Evolutionary conservation across 768 basidiomycete genomes (phyloP).

Genomic region (Phallus indusiatus): DNA sequence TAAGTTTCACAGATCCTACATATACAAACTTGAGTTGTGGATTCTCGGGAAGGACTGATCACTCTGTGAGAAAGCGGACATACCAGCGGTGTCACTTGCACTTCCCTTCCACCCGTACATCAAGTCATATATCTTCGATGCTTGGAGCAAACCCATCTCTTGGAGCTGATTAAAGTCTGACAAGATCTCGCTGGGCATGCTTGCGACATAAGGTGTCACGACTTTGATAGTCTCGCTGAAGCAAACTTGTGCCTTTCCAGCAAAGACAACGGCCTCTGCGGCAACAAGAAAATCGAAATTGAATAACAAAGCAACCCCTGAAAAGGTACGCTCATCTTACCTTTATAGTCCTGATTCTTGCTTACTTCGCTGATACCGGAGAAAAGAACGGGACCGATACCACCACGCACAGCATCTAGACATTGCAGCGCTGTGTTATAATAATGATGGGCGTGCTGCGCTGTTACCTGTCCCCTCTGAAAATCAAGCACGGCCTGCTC

Average conservation of each 20-base stretch:
- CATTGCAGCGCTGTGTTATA: neutral
- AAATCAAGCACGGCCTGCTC: neutral
- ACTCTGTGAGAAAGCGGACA: neutral
- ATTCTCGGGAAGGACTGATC: neutral
- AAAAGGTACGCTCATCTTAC: neutral
- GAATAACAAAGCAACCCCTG: neutral
- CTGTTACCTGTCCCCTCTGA: conserved; percentile 7
- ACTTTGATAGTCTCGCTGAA: conserved; percentile 9
- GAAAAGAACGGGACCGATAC: neutral
- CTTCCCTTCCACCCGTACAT: conserved; percentile 6
- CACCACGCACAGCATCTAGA: conserved; percentile 3
- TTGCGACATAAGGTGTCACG: neutral
- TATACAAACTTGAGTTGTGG: neutral
- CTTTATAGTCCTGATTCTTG: conserved; percentile 8
- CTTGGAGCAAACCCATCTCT: conserved; percentile 7
- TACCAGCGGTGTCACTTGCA: neutral
- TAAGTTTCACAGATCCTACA: conserved; percentile 5
- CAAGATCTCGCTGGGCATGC: neutral
- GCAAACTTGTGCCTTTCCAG: conserved; percentile 8
- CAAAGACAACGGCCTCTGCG: neutral
- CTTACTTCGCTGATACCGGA: conserved; percentile 9
- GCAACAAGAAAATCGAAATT: neutral
- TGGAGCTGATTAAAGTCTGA: conserved; percentile 8
- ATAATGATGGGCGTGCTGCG: conserved; percentile 12
- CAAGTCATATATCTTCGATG: conserved; percentile 9